A percentile compares a stretch with the other conserved stretches of the same genome.
phyloP scores from a whole-genome alignment of 2,329 filamentous ascomycete genomes.

The Rasamsonia emersonii region DNA sequence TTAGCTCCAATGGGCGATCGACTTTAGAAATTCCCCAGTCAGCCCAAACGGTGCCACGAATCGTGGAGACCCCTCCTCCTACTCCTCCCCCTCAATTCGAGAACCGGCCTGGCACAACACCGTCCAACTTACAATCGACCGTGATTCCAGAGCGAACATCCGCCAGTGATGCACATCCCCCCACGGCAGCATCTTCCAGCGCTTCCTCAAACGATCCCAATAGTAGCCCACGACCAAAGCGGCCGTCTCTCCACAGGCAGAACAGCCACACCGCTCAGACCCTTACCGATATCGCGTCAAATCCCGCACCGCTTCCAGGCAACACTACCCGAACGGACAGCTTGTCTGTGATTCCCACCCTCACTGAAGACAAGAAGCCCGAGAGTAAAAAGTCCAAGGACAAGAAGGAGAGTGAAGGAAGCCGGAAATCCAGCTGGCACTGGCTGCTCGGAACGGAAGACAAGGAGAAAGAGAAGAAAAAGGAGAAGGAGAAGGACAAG shows the following conservation, averaged over 20 bases:
- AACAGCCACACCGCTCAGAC: slow-evolving; percentile 39
- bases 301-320: slow-evolving; percentile 61
- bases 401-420: slow-evolving; percentile 64
- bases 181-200: slow-evolving; percentile 42
- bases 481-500: slow-evolving; percentile 55
- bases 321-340: slow-evolving; percentile 65
- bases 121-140: slow-evolving; percentile 15
- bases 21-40: slow-evolving; percentile 45
- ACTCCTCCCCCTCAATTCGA: too few relatives aligned
- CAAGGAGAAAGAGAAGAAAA: slow-evolving; percentile 52
- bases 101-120: slow-evolving; percentile 2
- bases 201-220: slow-evolving; percentile 16
- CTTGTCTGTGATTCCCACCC: slow-evolving; percentile 70
- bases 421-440: slow-evolving; percentile 67
- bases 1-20: slow-evolving; percentile 48
- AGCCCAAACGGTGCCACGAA: slow-evolving; percentile 43
- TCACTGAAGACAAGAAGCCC: slow-evolving; percentile 62
- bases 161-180: slow-evolving; percentile 31
- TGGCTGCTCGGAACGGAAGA: slow-evolving; percentile 71
- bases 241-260: slow-evolving; percentile 21
- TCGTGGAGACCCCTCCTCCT: slow-evolving; percentile 54
- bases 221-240: slow-evolving; percentile 24
- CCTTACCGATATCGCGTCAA: slow-evolving; percentile 56
- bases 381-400: slow-evolving; percentile 58
- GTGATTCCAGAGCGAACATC: slow-evolving; percentile 46